Evolutionary conservation across 2,329 filamentous ascomycete genomes (phyloP), one percentile per base, ranked within the genome.

Genomic region (Penicillium rolfsii): DNA sequence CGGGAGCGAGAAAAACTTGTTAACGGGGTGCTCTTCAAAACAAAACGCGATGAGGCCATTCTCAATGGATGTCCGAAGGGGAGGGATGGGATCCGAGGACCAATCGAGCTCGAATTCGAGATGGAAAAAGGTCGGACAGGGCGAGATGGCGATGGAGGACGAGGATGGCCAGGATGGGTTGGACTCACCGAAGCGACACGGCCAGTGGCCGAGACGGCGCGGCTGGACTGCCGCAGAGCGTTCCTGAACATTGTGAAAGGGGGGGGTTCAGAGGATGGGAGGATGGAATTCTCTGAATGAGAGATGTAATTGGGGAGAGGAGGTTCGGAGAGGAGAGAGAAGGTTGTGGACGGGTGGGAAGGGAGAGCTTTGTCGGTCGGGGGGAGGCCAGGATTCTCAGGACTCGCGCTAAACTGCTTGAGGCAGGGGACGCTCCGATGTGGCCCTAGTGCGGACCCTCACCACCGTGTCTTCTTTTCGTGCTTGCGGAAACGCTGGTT

Each of bases 141-240:
- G 64, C 62, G 70, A 73, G 70, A 73, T 68, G 71, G 50, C 50
- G 50, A 53, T 41, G 50, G 36, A 38, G 33, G 59, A 60, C 35
- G 75, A 73, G 74, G 76, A 76, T 76, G 73, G 76, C 77, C 75
- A 77, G 77, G 78, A 76, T 77, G 79, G 77, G 77, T 79, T 79
- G 78, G 80, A 96, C 94, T 90, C 93, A 98, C 95, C 84, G 89
- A 90, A 82, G 89, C 89, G 84, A 96, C 88, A 87, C 93, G 91
- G 87, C 91, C 88, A 78, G 90, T 87, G 79, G 91, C 91, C 89
- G 92, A 91, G 85, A 96, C 88, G 84, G 91, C 92, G 86, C 93
- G 93, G 85, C 90, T 90, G 82, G 93, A 96, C 87, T 96, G 93
- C 86, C 93, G 89, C 84, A 98, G 87, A 86, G 94, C 93, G 89